These are phyloP conservation scores for Albatrellus sp. DNA, from an alignment of 1,284 basidiomycete species.

Conservation along the genomic window DNA sequence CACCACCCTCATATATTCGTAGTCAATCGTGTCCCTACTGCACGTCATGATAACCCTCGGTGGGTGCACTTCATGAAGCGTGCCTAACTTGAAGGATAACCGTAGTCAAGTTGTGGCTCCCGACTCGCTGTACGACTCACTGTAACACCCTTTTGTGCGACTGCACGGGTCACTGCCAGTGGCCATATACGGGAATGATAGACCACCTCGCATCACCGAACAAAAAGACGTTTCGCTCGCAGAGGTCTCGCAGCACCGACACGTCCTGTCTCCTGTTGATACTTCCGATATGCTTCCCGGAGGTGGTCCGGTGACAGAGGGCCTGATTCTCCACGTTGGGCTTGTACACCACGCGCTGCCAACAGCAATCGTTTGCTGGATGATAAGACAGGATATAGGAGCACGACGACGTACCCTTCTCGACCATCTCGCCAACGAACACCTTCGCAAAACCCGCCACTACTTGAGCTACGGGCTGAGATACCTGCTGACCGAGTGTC, in stretches of 20 bases:
- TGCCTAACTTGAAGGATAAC: no score
- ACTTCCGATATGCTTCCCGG: slow-evolving; percentile 76
- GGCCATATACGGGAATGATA: background rate
- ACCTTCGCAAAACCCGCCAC: slow-evolving; percentile 85
- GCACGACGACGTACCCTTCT: slow-evolving; percentile 47
- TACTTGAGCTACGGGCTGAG: slow-evolving; percentile 77
- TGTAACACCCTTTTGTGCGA: no score
- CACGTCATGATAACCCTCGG: no score
- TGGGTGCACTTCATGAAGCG: no score
- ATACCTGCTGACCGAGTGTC: slow-evolving; percentile 71
- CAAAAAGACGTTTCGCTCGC: slow-evolving; percentile 52
- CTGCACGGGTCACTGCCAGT: no score
- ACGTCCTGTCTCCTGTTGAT: slow-evolving; percentile 68
- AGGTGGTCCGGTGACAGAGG: slow-evolving; percentile 79
- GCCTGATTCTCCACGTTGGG: slow-evolving; percentile 59
- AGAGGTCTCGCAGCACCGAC: slow-evolving; percentile 65
- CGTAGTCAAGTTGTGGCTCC: no score
- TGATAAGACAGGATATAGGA: slow-evolving; percentile 1
- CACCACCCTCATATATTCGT: no score
- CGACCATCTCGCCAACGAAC: slow-evolving; percentile 86
- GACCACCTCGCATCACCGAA: slow-evolving; percentile 25
- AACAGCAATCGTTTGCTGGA: background rate
- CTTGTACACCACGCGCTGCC: slow-evolving; percentile 66
- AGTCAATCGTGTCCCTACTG: no score
- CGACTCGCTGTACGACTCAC: no score